phyloP scores from a whole-genome alignment of 148 eudicot species.

The Bassia scoparia region DNA sequence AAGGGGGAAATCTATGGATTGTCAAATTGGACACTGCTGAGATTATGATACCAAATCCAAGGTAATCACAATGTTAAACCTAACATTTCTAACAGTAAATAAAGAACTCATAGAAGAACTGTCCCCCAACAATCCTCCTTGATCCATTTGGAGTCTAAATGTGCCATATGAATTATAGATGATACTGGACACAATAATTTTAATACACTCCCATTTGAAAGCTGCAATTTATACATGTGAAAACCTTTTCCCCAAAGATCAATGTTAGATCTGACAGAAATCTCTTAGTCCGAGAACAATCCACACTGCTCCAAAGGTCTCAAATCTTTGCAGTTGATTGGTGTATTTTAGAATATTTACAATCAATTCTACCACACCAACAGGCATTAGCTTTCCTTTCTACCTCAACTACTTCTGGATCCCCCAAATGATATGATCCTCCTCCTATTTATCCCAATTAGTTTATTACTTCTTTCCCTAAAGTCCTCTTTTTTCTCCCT shows the following conservation, averaged over 20 bases:
- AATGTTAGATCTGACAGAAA: neutral
- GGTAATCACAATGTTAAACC: neutral
- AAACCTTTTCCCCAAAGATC: neutral
- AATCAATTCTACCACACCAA: neutral
- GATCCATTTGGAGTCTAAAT: neutral
- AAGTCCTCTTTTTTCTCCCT: neutral
- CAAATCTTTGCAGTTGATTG: neutral
- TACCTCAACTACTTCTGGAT: neutral
- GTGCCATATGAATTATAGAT: neutral
- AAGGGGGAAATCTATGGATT: neutral
- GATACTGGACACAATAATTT: neutral
- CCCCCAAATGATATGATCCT: neutral
- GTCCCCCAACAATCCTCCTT: neutral
- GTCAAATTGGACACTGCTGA: neutral
- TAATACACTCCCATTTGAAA: neutral
- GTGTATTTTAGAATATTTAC: neutral
- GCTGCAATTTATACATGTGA: neutral
- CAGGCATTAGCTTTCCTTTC: neutral
- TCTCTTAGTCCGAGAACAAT: neutral
- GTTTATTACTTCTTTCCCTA: neutral
- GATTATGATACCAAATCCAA: neutral
- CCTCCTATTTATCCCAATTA: neutral
- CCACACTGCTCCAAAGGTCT: neutral
- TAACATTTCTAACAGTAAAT: neutral
- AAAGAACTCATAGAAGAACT: neutral